Evolutionary conservation across 1,284 basidiomycete genomes (phyloP).

Genomic region (Schizopora paradoxa): DNA sequence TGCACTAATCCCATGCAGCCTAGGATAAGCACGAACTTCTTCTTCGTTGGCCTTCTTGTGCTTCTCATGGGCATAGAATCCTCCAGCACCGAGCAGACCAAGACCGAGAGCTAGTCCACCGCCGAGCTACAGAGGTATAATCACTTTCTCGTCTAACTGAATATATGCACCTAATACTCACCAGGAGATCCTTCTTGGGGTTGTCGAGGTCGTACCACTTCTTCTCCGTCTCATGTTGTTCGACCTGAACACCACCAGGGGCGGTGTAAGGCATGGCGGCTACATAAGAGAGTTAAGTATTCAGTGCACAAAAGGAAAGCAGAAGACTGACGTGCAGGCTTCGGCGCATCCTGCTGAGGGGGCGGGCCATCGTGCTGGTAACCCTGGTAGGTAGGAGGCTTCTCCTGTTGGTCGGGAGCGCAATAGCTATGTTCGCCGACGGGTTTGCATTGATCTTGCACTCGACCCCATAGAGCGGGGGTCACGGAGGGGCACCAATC

Average conservation of each 20-base stretch:
- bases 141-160: slow-evolving; percentile 4
- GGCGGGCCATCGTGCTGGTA: slow-evolving; percentile 4
- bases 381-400: slow-evolving; percentile 13
- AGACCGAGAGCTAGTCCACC: slow-evolving; percentile 55
- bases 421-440: slow-evolving; percentile 26
- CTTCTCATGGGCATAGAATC: slow-evolving; percentile 43
- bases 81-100: slow-evolving; percentile 42
- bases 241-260: slow-evolving; percentile 34
- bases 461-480: slow-evolving; percentile 58
- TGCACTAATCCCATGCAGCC: background rate
- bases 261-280: slow-evolving; percentile 23
- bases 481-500: slow-evolving; percentile 60
- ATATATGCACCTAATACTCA: slow-evolving; percentile 24
- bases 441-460: slow-evolving; percentile 21
- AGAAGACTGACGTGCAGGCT: slow-evolving; percentile 15
- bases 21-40: slow-evolving; percentile 32
- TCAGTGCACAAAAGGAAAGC: slow-evolving; percentile 5
- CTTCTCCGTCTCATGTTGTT: slow-evolving; percentile 46
- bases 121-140: slow-evolving; percentile 42
- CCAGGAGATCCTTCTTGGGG: slow-evolving; percentile 56
- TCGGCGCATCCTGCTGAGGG: slow-evolving; percentile 3
- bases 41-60: slow-evolving; percentile 55
- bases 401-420: slow-evolving; percentile 24
- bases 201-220: slow-evolving; percentile 54
- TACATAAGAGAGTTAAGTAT: slow-evolving; percentile 12